Conservation (phyloP, 192 early-diverging fungal genomes). For the Coemansia sp. region DNA sequence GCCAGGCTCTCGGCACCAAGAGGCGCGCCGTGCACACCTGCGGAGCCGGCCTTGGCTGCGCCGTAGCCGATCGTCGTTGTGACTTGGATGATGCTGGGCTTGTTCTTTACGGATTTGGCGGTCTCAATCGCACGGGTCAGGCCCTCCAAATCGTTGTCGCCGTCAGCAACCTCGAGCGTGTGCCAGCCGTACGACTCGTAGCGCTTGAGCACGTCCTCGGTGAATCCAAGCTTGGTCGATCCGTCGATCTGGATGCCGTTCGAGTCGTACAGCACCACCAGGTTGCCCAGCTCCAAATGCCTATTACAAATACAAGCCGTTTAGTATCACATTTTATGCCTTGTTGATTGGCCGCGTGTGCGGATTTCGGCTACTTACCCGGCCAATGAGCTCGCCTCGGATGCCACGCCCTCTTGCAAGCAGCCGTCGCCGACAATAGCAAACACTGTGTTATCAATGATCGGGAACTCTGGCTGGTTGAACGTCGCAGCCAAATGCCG, state of each 20-base stretch:
- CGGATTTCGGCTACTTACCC: constrained; percentile 50
- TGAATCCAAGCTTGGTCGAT: constrained; percentile 79
- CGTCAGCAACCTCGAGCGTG: constrained; percentile 70
- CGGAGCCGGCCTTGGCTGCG: constrained; percentile 82
- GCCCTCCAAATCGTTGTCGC: constrained; percentile 72
- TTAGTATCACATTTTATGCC: constrained; percentile 7
- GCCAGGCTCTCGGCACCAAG: constrained; percentile 77
- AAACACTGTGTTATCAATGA: constrained; percentile 87
- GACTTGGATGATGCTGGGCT: constrained; percentile 83
- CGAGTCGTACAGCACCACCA: constrained; percentile 94
- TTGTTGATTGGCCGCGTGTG: constrained; percentile 8
- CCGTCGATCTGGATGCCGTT: constrained; percentile 97
- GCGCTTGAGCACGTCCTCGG: constrained; percentile 85
- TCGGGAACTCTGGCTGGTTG: constrained; percentile 82
- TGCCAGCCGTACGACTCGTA: constrained; percentile 96
- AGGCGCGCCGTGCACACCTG: constrained; percentile 89
- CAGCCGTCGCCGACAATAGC: constrained; percentile 92
- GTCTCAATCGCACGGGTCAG: constrained; percentile 74
- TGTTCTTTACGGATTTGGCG: constrained; percentile 80
- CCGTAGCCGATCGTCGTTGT: constrained; percentile 94
- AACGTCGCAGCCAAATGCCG: constrained; percentile 87
- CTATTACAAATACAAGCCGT: constrained; percentile 10
- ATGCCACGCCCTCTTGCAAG: constrained; percentile 94
- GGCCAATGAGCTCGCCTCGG: constrained; percentile 89
- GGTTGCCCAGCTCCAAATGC: constrained; percentile 88